Evolutionary conservation across 2,329 filamentous ascomycete genomes (phyloP).

Genomic region (Pseudovirgaria hyperparasitica): DNA sequence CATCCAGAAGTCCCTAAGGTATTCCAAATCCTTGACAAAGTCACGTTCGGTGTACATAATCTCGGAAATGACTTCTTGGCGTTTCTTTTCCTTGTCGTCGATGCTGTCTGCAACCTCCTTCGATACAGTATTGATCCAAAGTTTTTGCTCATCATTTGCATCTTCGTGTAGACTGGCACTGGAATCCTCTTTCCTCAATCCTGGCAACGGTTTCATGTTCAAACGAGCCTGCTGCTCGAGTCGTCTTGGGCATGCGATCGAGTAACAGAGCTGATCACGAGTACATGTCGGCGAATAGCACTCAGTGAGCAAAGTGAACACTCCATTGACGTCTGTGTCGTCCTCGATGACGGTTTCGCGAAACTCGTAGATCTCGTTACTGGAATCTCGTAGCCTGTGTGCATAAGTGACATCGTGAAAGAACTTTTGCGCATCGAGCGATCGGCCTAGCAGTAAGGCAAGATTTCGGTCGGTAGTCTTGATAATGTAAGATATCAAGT

Average conservation of each 20-base stretch:
- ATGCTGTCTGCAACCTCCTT: slow-evolving; percentile 89
- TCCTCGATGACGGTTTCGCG: slow-evolving; percentile 84
- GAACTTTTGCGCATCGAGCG: slow-evolving; percentile 94
- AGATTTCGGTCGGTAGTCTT: slow-evolving; percentile 93
- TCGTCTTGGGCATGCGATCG: slow-evolving; percentile 86
- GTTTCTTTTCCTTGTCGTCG: slow-evolving; percentile 85
- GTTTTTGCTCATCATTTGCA: slow-evolving; percentile 88
- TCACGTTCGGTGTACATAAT: slow-evolving; percentile 98
- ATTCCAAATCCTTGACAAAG: slow-evolving; percentile 97
- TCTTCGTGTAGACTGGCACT: slow-evolving; percentile 70
- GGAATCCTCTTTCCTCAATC: slow-evolving; percentile 61
- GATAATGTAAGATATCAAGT: slow-evolving; percentile 92
- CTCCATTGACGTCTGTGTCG: slow-evolving; percentile 76
- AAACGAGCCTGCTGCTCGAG: slow-evolving; percentile 89
- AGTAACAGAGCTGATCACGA: slow-evolving; percentile 89
- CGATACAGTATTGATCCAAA: slow-evolving; percentile 98
- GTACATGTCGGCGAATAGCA: slow-evolving; percentile 98
- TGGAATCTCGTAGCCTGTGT: slow-evolving; percentile 86
- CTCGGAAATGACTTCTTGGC: slow-evolving; percentile 95
- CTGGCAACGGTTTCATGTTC: slow-evolving; percentile 86
- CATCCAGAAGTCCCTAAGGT: slow-evolving; percentile 97
- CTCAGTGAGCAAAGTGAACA: slow-evolving; percentile 91
- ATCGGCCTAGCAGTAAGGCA: slow-evolving; percentile 77
- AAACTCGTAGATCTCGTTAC: slow-evolving; percentile 92
- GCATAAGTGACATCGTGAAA: slow-evolving; percentile 99